phyloP scores from a whole-genome alignment of 176 grass and related monocot genomes.

The Oryza glumipatula region DNA sequence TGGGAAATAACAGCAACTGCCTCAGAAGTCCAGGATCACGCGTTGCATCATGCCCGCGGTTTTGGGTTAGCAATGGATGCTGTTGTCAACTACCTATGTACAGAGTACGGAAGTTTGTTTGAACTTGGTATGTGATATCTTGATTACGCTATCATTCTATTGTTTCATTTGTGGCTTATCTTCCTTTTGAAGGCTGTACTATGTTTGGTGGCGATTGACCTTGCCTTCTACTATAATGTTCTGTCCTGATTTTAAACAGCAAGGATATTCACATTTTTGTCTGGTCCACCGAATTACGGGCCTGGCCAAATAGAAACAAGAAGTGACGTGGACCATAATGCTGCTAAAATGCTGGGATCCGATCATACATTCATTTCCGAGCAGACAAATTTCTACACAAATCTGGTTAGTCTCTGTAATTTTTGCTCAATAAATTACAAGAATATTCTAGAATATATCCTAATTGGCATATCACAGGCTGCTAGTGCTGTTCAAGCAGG shows the following conservation, averaged over 20 bases:
- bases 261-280: slow-evolving; percentile 92
- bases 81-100: slow-evolving; percentile 79
- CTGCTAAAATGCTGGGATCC: slow-evolving; percentile 54
- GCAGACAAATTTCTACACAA: slow-evolving; percentile 84
- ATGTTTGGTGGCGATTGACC: slow-evolving; percentile 1
- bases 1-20: slow-evolving; percentile 71
- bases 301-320: slow-evolving; percentile 69
- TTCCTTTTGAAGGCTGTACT: slow-evolving; percentile 27
- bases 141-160: slow-evolving; percentile 20
- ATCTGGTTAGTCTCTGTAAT: slow-evolving; percentile 69
- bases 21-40: slow-evolving; percentile 66
- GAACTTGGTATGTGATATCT: slow-evolving; percentile 65
- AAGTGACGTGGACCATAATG: slow-evolving; percentile 64
- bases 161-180: slow-evolving; percentile 28
- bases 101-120: slow-evolving; percentile 75
- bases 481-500: slow-evolving; percentile 97
- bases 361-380: slow-evolving; percentile 62
- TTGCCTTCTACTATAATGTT: slow-evolving; percentile 13
- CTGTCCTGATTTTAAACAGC: slow-evolving; percentile 61
- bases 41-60: slow-evolving; percentile 64
- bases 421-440: slow-evolving; percentile 26
- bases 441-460: slow-evolving; percentile 52
- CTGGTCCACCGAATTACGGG: slow-evolving; percentile 93
- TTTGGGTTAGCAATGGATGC: slow-evolving; percentile 77
- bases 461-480: slow-evolving; percentile 84